Evolutionary conservation across 257 asterid species (phyloP).

Genomic region (Solanum pinnatisectum): DNA sequence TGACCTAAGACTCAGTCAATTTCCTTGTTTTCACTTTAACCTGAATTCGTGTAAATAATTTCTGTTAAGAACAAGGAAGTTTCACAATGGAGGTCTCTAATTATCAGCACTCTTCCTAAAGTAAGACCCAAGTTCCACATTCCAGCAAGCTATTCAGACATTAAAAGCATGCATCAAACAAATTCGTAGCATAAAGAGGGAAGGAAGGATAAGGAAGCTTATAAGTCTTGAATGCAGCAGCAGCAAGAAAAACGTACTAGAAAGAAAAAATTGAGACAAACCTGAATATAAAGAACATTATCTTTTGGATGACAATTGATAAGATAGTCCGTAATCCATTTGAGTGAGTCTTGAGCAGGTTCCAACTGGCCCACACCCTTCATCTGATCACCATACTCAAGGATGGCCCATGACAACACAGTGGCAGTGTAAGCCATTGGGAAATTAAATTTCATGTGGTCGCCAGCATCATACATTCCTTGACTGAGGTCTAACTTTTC

Average conservation of each 20-base stretch:
- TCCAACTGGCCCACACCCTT: slow-evolving; percentile 39
- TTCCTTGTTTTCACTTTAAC: background rate
- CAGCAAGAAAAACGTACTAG: background rate
- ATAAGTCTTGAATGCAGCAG: background rate
- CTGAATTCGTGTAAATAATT: background rate
- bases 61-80: background rate
- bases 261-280: background rate
- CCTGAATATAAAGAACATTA: slow-evolving; percentile 78
- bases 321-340: slow-evolving; percentile 82
- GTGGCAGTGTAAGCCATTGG: slow-evolving; percentile 96
- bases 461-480: slow-evolving; percentile 95
- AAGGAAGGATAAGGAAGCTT: background rate
- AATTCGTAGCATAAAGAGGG: background rate
- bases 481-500: slow-evolving; percentile 71
- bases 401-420: slow-evolving; percentile 80
- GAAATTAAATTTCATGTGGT: slow-evolving; percentile 70
- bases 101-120: background rate
- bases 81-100: background rate
- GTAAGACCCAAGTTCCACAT: background rate
- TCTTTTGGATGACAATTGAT: slow-evolving; percentile 62
- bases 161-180: background rate
- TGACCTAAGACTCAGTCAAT: background rate
- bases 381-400: slow-evolving; percentile 80
- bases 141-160: background rate
- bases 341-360: slow-evolving; percentile 56